Evolutionary conservation across 169 alveolate species (phyloP).

Genomic region (Cytauxzoon felis): DNA sequence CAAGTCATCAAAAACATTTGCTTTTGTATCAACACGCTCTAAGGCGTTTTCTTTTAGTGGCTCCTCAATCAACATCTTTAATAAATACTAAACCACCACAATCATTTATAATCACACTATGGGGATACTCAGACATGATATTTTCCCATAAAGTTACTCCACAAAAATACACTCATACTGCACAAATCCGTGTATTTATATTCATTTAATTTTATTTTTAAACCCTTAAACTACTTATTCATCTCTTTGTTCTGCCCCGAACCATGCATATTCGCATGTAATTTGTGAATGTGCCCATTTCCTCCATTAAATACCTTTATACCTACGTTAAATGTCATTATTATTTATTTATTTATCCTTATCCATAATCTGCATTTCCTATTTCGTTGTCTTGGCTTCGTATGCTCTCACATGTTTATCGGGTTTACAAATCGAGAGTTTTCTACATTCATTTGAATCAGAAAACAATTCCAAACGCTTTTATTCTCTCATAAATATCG

Average conservation of each 20-base stretch:
- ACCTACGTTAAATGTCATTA: too few relatives aligned
- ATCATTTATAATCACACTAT: neutral
- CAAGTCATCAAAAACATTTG: conserved; percentile 15
- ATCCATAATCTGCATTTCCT: too few relatives aligned
- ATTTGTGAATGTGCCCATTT: neutral
- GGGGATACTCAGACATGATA: neutral
- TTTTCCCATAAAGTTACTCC: neutral
- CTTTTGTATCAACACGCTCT: conserved; percentile 25
- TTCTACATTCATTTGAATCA: too few relatives aligned
- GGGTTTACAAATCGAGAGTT: too few relatives aligned
- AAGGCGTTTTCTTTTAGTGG: conserved; percentile 2
- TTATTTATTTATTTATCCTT: too few relatives aligned
- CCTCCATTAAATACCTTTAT: too few relatives aligned
- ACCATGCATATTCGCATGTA: neutral
- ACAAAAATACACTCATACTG: neutral
- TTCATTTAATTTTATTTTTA: neutral
- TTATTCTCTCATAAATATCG: too few relatives aligned
- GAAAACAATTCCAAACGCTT: too few relatives aligned
- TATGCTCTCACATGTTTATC: too few relatives aligned
- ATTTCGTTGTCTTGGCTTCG: too few relatives aligned
- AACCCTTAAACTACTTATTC: neutral
- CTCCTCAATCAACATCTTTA: conserved; percentile 6
- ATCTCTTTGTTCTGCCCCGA: neutral
- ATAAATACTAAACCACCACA: neutral
- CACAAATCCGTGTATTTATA: neutral